Evolutionary conservation across 306 rosid species (phyloP), one percentile per base, ranked within the genome.

Genomic region (Castanea mollissima): DNA sequence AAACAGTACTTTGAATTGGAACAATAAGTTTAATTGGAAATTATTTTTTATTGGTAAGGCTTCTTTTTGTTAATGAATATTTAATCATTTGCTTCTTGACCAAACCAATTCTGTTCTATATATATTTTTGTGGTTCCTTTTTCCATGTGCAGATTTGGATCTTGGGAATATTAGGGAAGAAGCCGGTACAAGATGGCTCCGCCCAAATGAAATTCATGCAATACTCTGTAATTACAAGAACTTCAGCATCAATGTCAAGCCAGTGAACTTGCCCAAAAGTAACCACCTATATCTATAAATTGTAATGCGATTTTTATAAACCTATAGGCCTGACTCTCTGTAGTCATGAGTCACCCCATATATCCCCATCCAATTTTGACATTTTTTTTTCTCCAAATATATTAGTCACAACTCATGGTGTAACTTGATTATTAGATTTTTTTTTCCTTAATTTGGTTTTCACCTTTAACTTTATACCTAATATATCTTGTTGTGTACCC

Each of bases 141-240:
- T 76, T 74, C 60, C 78, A 14, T 80, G 76, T 44, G 18, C 92
- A 96, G 99, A 93, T 44, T 86, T 96, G 84, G 98, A 96, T 78
- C 81, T 96, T 72, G 14, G 21, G 73, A 74, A 84, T 82, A 91
- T 85, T 49, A 83, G 79, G 92, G 96, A 84, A 74, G 99, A 96
- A 84, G 98, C 97, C 74, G 78, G 78, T 57, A 19, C 83, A 76
- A 86, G 99, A 84, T 96, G 99, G 99, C 98, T 96, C 79, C 99
- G 98, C 57, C 96, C 99, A 67, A 96, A 96, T 82, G 99, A 96
- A 84, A 96, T 96, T 82, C 90, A 89, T 77, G 99, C 98, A 59
- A 83, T 96, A 63, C 96, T 96, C 23, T 91, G 86, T 79, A 96
- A 96, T 84, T 19, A 83, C 92, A 93, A 90, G 85, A 64, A 87